Conservation (phyloP, 2,329 filamentous ascomycete genomes). For the Apiospora aurea region DNA sequence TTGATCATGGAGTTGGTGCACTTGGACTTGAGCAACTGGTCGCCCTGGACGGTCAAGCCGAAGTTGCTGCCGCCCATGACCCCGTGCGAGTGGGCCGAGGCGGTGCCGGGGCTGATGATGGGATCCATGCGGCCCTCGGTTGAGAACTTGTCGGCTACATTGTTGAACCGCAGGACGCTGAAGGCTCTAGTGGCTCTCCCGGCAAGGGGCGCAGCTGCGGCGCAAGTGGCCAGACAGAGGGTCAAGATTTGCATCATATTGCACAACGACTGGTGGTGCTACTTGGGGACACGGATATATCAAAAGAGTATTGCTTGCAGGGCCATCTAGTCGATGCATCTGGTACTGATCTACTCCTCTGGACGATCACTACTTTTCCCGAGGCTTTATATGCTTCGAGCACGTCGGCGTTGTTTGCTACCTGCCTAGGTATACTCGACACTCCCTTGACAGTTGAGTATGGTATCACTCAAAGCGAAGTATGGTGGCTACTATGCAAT, state of each 20-base stretch:
- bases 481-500: slow-evolving; percentile 16
- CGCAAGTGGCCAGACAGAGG: neutral
- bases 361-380: neutral
- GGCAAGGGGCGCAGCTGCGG: neutral
- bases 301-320: neutral
- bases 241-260: neutral
- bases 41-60: slow-evolving; percentile 65
- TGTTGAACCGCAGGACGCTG: slow-evolving; percentile 75
- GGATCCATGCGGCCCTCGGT: slow-evolving; percentile 70
- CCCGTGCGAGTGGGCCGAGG: slow-evolving; percentile 71
- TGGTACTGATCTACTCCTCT: neutral
- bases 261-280: neutral
- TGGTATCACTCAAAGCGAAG: neutral
- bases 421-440: neutral
- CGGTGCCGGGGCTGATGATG: slow-evolving; percentile 67
- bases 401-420: neutral
- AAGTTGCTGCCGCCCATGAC: slow-evolving; percentile 77
- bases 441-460: neutral
- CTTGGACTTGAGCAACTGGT: slow-evolving; percentile 63
- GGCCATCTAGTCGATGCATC: neutral
- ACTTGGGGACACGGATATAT: neutral
- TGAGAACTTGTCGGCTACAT: slow-evolving; percentile 60
- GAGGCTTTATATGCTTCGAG: slow-evolving; percentile 5
- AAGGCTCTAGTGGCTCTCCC: slow-evolving; percentile 51
- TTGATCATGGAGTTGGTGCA: slow-evolving; percentile 76